A percentile compares a stretch with the other conserved stretches of the same genome.
phyloP scores from a whole-genome alignment of 257 asterid genomes.

The Nyctanthes arbortristis region DNA sequence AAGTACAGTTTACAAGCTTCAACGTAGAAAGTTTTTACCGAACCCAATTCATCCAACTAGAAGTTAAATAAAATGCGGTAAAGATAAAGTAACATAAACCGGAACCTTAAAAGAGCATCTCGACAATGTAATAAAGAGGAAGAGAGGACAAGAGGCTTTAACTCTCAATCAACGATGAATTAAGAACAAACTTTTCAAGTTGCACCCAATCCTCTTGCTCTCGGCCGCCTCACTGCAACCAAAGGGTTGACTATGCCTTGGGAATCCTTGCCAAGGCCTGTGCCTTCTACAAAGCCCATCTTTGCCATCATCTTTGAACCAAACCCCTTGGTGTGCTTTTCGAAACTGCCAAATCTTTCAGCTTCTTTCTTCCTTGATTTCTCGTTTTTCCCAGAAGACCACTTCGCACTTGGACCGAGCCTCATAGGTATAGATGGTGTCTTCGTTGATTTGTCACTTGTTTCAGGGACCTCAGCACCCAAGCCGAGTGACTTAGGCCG shows the following conservation, averaged over 20 bases:
- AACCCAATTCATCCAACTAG: not conserved
- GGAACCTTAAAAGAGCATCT: not conserved
- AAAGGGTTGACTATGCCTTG: constrained; percentile 86
- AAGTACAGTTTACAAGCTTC: constrained; percentile 1
- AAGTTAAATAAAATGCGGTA: not conserved
- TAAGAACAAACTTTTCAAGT: constrained; percentile 22
- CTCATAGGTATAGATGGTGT: constrained; percentile 26
- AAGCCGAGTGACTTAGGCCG: constrained; percentile 93
- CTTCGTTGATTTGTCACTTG: constrained; percentile 27
- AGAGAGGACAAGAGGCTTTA: constrained; percentile 16
- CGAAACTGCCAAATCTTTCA: constrained; percentile 63
- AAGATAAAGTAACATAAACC: not conserved
- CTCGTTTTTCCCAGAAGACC: constrained; percentile 28
- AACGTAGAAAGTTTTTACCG: constrained; percentile 11
- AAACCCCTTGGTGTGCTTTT: constrained; percentile 87
- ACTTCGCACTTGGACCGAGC: constrained; percentile 19
- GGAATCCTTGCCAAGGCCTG: constrained; percentile 77
- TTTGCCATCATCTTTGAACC: constrained; percentile 94
- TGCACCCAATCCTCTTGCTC: constrained; percentile 75
- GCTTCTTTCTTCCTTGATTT: constrained; percentile 34
- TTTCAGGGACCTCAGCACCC: constrained; percentile 77
- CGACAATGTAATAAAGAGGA: constrained; percentile 5
- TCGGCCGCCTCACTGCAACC: constrained; percentile 71
- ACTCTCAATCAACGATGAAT: not conserved
- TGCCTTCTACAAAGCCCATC: constrained; percentile 91